These are phyloP conservation scores for Citrus maxima DNA, from an alignment of 345 rosid species.

Conservation along the genomic window DNA sequence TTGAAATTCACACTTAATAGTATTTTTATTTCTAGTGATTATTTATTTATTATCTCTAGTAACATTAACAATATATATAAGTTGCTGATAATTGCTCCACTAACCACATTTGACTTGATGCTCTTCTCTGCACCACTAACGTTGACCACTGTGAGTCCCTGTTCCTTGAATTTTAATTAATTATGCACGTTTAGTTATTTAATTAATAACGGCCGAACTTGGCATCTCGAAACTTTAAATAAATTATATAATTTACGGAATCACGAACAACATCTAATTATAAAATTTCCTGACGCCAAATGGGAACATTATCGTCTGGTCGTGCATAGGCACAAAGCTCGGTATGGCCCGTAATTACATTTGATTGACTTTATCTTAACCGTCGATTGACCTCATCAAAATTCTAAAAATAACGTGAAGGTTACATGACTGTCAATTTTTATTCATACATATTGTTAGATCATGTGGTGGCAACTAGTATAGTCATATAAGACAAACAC, in stretches of 20 bases:
- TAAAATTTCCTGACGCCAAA: neutral
- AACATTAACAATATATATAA: neutral
- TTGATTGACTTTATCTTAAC: neutral
- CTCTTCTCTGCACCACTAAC: neutral
- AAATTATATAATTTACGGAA: neutral
- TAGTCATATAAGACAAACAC: neutral
- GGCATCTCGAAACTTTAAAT: neutral
- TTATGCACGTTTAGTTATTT: neutral
- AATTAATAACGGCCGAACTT: neutral
- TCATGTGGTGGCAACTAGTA: too few species aligned
- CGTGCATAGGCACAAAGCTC: neutral
- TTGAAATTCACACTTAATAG: neutral
- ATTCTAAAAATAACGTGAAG: too few species aligned
- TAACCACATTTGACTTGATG: constrained; percentile 2
- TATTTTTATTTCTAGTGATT: neutral
- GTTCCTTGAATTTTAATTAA: neutral
- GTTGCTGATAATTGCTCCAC: neutral
- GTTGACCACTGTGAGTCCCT: neutral
- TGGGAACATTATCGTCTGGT: neutral
- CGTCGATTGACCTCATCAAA: neutral
- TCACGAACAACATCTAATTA: neutral
- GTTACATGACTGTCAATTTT: too few species aligned
- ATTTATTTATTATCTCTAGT: neutral
- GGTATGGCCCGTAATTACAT: neutral
- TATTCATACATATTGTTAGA: too few species aligned